Evolutionary conservation across 345 rosid genomes (phyloP), one percentile per base, ranked within the genome.

Genomic region (Arabis alpina): DNA sequence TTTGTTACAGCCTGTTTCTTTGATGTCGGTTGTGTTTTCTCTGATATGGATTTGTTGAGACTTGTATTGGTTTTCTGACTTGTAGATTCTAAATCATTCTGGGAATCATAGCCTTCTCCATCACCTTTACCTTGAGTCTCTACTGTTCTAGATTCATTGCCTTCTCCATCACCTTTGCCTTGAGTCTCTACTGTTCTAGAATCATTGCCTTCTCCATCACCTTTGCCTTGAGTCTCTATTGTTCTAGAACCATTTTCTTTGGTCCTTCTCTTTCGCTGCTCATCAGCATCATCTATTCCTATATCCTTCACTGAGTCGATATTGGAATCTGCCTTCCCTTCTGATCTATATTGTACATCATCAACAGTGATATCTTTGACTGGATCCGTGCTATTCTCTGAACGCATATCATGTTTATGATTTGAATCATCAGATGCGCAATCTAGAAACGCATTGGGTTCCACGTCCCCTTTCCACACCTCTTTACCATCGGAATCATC

Each of bases 351-450:
- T 76, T 83, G 88, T 68, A 88, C 98, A 86, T 88, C 98, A 84
- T 89, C 99, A 51, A 94, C 89, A 44, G 86, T 83, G 59, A 94
- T 94, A 78, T 94, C 99, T 78, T 94, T 94, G 56, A 94, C 93
- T 8, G 84, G 83, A 81, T 85, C 95, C 36, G 67, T 54, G 68
- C 66, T 63, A 66, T 72, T 71, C 80, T 85, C 85, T 43, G 72
- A 25, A 79, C 76, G 82, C 76, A 73, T 57, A 60, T 82, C 86
- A 59, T 59, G 64, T 80, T 75, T 82, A 70, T 75, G 79, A 79
- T 62, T 84, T 62, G 85, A 81, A 77, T 88, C 93, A 74, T 88
- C 89, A 13, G 87, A 78, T 25, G 91, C 78, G 77, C 95, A 90
- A 76, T 90, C 95, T 59, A 82, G 82, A 79, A 86, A 88, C 51